These are phyloP conservation scores for Silene latifolia DNA, from an alignment of 148 eudicot species.

Conservation along the genomic window DNA sequence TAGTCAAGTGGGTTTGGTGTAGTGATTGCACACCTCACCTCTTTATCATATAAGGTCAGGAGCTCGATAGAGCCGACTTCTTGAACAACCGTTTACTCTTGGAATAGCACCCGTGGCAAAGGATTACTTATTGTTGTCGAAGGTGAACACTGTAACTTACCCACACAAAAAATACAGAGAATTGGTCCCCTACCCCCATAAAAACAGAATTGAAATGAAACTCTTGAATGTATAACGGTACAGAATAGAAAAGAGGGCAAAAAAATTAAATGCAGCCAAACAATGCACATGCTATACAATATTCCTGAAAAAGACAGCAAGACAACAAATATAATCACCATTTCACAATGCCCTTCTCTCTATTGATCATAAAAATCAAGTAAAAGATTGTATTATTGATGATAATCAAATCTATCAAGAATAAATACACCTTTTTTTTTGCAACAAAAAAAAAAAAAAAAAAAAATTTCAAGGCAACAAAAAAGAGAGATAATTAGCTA, in stretches of 20 bases:
- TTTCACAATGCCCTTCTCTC: background rate
- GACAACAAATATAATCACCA: background rate
- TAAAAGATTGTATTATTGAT: background rate
- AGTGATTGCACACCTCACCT: too few species aligned
- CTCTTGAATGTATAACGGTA: background rate
- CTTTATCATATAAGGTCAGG: too few species aligned
- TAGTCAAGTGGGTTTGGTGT: too few species aligned
- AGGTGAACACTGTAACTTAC: too few species aligned
- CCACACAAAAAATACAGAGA: background rate
- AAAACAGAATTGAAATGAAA: background rate
- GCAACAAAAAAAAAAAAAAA: background rate
- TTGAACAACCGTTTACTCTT: too few species aligned
- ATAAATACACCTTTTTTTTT: background rate
- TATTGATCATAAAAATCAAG: background rate
- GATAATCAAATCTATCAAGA: background rate
- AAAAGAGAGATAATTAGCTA: slow-evolving; percentile 1
- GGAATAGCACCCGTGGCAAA: too few species aligned
- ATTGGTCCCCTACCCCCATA: background rate
- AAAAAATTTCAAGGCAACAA: background rate
- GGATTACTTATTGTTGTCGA: too few species aligned
- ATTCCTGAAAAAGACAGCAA: slow-evolving; percentile 3
- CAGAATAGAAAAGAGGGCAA: background rate
- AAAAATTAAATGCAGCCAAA: slow-evolving; percentile 13
- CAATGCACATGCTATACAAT: slow-evolving; percentile 10
- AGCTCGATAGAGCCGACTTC: too few species aligned